Conservation (phyloP, 306 rosid genomes). For the Acacia acuminata region DNA sequence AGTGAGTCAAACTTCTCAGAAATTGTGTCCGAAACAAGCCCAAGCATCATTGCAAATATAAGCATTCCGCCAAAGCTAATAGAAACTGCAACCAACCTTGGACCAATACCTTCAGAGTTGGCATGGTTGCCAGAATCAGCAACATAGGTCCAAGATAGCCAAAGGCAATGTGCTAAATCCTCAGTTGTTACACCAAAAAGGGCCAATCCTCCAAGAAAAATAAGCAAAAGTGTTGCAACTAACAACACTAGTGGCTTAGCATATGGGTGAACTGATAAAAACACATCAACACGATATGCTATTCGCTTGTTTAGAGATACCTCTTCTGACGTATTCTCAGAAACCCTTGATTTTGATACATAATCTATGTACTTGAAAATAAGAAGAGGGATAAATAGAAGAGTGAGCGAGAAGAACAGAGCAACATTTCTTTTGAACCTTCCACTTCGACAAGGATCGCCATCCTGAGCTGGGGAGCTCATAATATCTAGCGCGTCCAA, state of each 20-base stretch:
- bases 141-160: conserved; percentile 90
- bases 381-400: conserved; percentile 54
- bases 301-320: conserved; percentile 74
- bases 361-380: conserved; percentile 60
- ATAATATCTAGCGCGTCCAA: conserved; percentile 37
- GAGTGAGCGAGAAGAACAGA: conserved; percentile 50
- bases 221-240: conserved; percentile 76
- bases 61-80: conserved; percentile 96
- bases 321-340: conserved; percentile 58
- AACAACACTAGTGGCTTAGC: conserved; percentile 84
- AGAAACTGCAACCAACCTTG: conserved; percentile 85
- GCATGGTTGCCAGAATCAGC: conserved; percentile 94
- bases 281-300: conserved; percentile 69
- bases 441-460: conserved; percentile 36
- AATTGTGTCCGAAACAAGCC: conserved; percentile 89
- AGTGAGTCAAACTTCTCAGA: conserved; percentile 88
- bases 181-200: conserved; percentile 81
- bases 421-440: conserved; percentile 62
- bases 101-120: conserved; percentile 64
- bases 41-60: conserved; percentile 97
- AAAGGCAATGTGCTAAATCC: conserved; percentile 68
- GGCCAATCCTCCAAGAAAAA: conserved; percentile 80
- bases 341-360: conserved; percentile 62
- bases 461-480: conserved; percentile 34
- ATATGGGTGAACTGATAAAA: conserved; percentile 84